A percentile compares a stretch with the other conserved stretches of the same genome.
Conservation (phyloP, 257 asterid genomes). For the Solanum appendiculatum region DNA sequence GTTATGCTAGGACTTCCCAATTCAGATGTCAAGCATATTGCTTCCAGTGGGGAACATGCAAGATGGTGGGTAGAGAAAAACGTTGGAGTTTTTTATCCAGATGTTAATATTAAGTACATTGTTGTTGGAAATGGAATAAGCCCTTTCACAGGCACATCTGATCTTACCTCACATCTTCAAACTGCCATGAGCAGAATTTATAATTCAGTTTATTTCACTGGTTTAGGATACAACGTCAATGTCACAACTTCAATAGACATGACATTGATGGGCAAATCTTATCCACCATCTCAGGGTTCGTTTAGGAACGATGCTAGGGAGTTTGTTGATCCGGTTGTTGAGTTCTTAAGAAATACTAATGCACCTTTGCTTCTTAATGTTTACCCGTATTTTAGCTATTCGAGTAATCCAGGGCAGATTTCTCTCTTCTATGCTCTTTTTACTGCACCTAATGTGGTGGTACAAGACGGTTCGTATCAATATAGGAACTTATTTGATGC, state of each 20-base stretch:
- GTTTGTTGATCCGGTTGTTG: conserved; percentile 6
- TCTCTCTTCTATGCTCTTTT: background rate
- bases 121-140: conserved; percentile 31
- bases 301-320: background rate
- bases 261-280: conserved; percentile 6
- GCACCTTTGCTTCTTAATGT: conserved; percentile 19
- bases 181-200: background rate
- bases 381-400: background rate
- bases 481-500: background rate
- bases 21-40: background rate
- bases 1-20: background rate
- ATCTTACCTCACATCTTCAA: background rate
- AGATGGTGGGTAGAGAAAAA: background rate
- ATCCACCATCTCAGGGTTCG: conserved; percentile 21
- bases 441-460: background rate
- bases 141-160: background rate
- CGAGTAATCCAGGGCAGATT: background rate
- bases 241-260: conserved; percentile 8
- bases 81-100: background rate
- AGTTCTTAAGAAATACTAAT: background rate
- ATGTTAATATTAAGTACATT: conserved; percentile 6
- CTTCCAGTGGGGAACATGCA: background rate
- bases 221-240: background rate
- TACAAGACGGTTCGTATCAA: background rate
- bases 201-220: background rate